Evolutionary conservation across 495 filamentous ascomycete genomes (phyloP).

Genomic region (Podospora comata): DNA sequence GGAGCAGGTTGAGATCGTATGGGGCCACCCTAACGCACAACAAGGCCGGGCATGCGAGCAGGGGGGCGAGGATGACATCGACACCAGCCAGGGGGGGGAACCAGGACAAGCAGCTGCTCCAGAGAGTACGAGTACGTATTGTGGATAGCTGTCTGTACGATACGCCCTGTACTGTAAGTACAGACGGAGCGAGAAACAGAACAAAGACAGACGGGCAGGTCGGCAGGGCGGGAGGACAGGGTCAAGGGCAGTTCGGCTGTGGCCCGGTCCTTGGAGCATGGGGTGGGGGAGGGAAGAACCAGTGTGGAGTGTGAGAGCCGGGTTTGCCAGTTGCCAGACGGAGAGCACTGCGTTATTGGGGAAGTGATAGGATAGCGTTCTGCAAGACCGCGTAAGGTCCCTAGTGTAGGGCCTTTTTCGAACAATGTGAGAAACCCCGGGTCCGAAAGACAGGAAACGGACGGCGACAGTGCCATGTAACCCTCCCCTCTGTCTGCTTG

Average conservation of each 20-base stretch:
- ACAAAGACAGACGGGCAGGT: conserved; percentile 4
- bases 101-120: conserved; percentile 2
- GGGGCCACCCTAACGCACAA: conserved; percentile 29
- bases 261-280: conserved; percentile 14
- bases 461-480: not conserved
- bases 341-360: conserved; percentile 2
- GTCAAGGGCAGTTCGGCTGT: conserved; percentile 13
- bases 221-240: conserved; percentile 6
- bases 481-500: not conserved
- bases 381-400: conserved; percentile 1
- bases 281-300: not conserved
- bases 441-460: not conserved
- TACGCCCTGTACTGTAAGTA: not conserved
- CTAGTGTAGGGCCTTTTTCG: not conserved
- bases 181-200: conserved; percentile 1
- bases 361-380: conserved; percentile 1
- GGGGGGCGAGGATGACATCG: conserved; percentile 27
- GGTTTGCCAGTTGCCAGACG: conserved; percentile 1
- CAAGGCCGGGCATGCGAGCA: conserved; percentile 32
- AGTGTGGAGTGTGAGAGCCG: conserved; percentile 5
- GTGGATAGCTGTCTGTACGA: not conserved
- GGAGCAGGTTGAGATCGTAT: conserved; percentile 18
- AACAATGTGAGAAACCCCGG: not conserved
- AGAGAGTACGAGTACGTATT: conserved; percentile 12
- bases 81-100: not conserved